Evolutionary conservation across 208 protist species (phyloP).

Genomic region (Leishmania aethiopica): DNA sequence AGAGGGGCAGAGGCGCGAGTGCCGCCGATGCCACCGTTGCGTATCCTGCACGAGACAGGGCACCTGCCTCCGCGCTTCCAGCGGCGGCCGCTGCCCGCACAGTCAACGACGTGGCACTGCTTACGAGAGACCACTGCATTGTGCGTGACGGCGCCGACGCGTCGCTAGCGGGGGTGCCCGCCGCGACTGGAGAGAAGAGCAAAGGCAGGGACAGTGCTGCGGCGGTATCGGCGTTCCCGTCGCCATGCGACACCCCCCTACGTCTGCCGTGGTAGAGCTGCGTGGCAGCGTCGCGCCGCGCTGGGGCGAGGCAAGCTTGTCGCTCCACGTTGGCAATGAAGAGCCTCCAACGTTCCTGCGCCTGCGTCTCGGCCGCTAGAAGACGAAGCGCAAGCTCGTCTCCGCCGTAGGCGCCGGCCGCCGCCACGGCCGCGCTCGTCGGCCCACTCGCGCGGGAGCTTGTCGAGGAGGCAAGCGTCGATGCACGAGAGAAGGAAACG

Average conservation of each 20-base stretch:
- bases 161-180: neutral
- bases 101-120: neutral
- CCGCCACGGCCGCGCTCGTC: neutral
- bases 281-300: neutral
- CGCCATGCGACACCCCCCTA: neutral
- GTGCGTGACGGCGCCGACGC: neutral
- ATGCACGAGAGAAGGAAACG: neutral
- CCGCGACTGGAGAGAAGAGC: neutral
- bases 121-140: neutral
- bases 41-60: neutral
- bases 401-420: slow-evolving; percentile 1
- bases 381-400: slow-evolving; percentile 23
- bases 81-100: neutral
- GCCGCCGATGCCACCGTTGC: neutral
- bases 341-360: slow-evolving; percentile 18
- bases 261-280: neutral
- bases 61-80: neutral
- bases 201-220: neutral
- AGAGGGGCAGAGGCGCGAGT: neutral
- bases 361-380: slow-evolving; percentile 16
- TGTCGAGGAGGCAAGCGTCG: neutral
- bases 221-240: neutral
- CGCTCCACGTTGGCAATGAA: slow-evolving; percentile 25
- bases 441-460: neutral
- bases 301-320: slow-evolving; percentile 14